A percentile compares a stretch with the other conserved stretches of the same genome.
Evolutionary conservation across 2,329 filamentous ascomycete genomes (phyloP).

Genomic region (Claviceps quebecensis): DNA sequence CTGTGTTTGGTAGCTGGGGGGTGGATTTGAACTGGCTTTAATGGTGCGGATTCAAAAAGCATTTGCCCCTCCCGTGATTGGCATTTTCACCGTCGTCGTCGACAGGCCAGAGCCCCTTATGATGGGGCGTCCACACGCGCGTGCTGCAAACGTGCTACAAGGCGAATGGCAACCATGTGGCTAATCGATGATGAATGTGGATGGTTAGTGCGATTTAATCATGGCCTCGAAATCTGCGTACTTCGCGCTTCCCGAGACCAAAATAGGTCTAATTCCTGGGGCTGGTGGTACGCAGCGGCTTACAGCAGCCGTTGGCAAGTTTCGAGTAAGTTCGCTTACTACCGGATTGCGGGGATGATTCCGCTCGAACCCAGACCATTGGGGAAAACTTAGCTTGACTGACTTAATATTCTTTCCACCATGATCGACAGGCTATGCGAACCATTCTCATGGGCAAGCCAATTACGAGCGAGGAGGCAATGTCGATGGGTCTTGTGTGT

Average conservation of each 20-base stretch:
- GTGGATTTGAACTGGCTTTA: constrained; percentile 35
- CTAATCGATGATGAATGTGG: constrained; percentile 1
- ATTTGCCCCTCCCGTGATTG: neutral
- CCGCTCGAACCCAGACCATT: neutral
- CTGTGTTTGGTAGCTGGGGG: constrained; percentile 25
- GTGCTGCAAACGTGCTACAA: neutral
- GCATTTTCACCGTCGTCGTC: neutral
- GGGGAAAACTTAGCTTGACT: neutral
- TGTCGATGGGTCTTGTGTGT: constrained; percentile 14
- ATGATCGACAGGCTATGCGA: constrained; percentile 14
- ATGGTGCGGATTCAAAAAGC: constrained; percentile 19
- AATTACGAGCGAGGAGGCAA: constrained; percentile 14
- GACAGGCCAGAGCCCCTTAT: neutral
- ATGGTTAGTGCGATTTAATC: constrained; percentile 24
- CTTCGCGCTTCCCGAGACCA: constrained; percentile 27
- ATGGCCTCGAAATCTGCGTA: constrained; percentile 20
- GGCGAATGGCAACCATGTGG: constrained; percentile 2
- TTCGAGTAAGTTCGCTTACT: constrained; percentile 17
- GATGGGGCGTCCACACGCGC: neutral
- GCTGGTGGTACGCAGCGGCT: constrained; percentile 27
- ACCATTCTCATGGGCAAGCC: constrained; percentile 15
- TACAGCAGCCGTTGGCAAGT: constrained; percentile 26
- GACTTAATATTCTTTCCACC: neutral
- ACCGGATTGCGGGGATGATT: neutral
- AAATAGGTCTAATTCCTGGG: constrained; percentile 26